Percentiles rank a stretch among this genome's conserved stretches.
Evolutionary conservation across 768 basidiomycete species (phyloP).

Genomic region (Mycena pura): DNA sequence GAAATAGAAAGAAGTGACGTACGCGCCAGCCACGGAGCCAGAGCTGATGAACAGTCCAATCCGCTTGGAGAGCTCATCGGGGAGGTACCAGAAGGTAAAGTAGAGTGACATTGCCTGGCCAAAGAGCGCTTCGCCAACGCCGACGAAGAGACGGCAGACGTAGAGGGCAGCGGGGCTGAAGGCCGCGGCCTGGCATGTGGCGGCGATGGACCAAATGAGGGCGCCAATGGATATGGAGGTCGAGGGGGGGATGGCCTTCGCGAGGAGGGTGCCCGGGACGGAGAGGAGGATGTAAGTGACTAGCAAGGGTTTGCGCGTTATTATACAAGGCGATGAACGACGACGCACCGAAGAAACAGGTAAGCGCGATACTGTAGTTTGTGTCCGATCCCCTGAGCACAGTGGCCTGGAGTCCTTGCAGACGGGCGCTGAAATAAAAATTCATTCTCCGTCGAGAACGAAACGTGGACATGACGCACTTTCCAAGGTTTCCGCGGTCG

Average conservation of each 20-base stretch:
- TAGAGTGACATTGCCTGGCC: conserved; percentile 19
- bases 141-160: conserved; percentile 23
- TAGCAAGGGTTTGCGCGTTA: background rate
- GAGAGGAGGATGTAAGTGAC: conserved; percentile 21
- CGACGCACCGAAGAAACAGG: conserved; percentile 16
- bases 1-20: background rate
- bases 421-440: conserved; percentile 3
- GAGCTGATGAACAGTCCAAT: conserved; percentile 24
- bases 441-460: background rate
- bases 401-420: conserved; percentile 15
- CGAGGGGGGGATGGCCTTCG: conserved; percentile 19
- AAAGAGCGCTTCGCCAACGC: conserved; percentile 17
- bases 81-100: conserved; percentile 22
- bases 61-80: conserved; percentile 20
- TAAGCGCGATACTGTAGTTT: conserved; percentile 18
- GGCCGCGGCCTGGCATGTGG: conserved; percentile 18
- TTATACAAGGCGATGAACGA: background rate
- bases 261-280: conserved; percentile 16
- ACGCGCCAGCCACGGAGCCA: conserved; percentile 17
- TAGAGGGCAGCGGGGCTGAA: conserved; percentile 12
- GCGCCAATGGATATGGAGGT: conserved; percentile 21
- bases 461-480: background rate
- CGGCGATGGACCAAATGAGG: conserved; percentile 21
- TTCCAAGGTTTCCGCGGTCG: conserved; percentile 21
- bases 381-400: conserved; percentile 11